These are phyloP conservation scores for Acanthamoeba sp. DNA, from an alignment of 208 protist genomes.

Conservation along the genomic window DNA sequence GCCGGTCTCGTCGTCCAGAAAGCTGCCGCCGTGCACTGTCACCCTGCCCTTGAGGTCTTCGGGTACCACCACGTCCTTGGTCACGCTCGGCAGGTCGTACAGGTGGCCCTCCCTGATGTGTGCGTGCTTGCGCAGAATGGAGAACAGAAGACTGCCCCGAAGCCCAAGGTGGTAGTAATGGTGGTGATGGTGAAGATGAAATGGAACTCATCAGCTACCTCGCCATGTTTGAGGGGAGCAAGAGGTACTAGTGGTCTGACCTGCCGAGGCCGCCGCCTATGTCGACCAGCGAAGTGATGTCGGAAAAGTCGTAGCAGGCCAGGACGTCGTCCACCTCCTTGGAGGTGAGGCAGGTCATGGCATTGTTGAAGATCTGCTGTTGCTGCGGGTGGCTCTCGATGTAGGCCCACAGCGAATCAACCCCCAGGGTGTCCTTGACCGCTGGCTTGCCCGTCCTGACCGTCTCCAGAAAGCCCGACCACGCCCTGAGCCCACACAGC, in stretches of 20 bases:
- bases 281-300: neutral
- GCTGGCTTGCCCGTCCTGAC: neutral
- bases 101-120: neutral
- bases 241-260: neutral
- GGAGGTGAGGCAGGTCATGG: neutral
- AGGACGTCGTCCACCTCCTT: neutral
- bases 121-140: neutral
- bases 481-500: neutral
- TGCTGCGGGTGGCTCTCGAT: neutral
- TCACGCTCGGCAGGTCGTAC: neutral
- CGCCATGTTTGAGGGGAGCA: neutral
- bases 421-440: neutral
- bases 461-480: neutral
- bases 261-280: neutral
- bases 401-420: neutral
- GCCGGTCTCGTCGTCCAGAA: neutral
- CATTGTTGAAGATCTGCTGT: neutral
- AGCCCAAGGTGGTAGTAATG: no score
- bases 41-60: constrained; percentile 2
- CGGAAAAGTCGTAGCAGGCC: neutral
- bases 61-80: neutral
- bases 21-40: neutral
- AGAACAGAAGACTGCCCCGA: neutral
- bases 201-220: no score
- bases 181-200: no score